Evolutionary conservation across 768 basidiomycete species (phyloP).

Genomic region (Coprinopsis strossmayeri): DNA sequence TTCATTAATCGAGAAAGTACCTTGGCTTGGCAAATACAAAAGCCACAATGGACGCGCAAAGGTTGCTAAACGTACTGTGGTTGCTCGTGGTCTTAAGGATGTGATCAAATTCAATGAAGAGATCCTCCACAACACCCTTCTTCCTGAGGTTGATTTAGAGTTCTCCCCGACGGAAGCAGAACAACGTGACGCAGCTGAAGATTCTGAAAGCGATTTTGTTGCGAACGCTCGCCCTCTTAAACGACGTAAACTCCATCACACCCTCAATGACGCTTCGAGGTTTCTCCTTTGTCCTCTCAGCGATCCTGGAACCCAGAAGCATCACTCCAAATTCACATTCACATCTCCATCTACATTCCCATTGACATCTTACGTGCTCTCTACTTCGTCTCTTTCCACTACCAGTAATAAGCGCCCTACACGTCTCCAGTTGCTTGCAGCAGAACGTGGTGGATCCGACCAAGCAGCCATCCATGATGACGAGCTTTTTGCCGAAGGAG

Average conservation of each 20-base stretch:
- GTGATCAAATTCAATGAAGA: constrained; percentile 64
- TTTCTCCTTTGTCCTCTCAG: constrained; percentile 55
- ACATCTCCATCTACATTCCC: constrained; percentile 20
- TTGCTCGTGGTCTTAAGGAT: constrained; percentile 64
- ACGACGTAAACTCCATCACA: constrained; percentile 22
- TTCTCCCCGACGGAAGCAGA: constrained; percentile 14
- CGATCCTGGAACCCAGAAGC: constrained; percentile 10
- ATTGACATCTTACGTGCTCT: constrained; percentile 49
- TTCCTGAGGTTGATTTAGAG: constrained; percentile 33
- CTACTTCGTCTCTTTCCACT: constrained; percentile 26
- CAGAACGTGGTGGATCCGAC: constrained; percentile 50
- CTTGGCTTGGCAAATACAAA: constrained; percentile 64
- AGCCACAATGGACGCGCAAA: constrained; percentile 49
- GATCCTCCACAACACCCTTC: constrained; percentile 41
- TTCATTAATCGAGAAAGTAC: constrained; percentile 55
- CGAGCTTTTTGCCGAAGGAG: constrained; percentile 64
- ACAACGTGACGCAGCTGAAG: constrained; percentile 14
- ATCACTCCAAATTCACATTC: constrained; percentile 10
- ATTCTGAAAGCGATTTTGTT: neutral
- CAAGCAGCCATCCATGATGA: constrained; percentile 52
- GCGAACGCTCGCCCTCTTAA: constrained; percentile 16
- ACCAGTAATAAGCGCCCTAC: constrained; percentile 36
- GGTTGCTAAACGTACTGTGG: constrained; percentile 53
- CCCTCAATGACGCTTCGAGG: constrained; percentile 40
- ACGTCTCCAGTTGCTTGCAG: constrained; percentile 58